Conservation (phyloP, 108 stramenopile species). For the Cyclotella baltica region DNA sequence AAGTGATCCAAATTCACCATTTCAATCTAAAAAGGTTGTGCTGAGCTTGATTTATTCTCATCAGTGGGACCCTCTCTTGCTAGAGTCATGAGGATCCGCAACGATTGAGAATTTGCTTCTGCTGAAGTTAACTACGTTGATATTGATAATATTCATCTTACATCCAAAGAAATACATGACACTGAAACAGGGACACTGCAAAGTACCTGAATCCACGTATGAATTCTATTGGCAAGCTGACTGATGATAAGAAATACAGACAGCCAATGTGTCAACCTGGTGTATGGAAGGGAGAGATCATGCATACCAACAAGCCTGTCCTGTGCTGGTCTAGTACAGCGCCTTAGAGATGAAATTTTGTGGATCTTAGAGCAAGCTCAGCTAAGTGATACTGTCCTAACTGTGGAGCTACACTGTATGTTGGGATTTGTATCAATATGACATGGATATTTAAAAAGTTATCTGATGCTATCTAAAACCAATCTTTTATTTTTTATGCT, state of each 20-base stretch:
- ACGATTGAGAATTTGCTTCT: slow-evolving; percentile 1
- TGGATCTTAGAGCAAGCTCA: not conserved
- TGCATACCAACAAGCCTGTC: too few species aligned
- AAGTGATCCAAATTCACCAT: not conserved
- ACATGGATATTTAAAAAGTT: slow-evolving; percentile 12
- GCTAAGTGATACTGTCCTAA: not conserved
- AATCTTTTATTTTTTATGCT: slow-evolving; percentile 23
- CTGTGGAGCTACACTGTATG: too few species aligned
- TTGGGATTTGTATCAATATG: slow-evolving; percentile 12
- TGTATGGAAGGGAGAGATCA: too few species aligned
- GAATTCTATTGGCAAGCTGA: slow-evolving; percentile 4
- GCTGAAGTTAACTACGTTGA: not conserved
- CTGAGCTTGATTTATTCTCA: not conserved
- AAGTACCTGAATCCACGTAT: too few species aligned
- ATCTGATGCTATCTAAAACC: slow-evolving; percentile 1
- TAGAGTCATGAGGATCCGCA: not conserved
- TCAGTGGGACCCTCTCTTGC: not conserved
- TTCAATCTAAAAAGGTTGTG: not conserved
- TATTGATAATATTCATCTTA: slow-evolving; percentile 10
- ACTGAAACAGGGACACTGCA: too few species aligned
- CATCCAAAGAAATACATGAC: not conserved
- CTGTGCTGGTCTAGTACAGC: too few species aligned
- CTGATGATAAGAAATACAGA: too few species aligned
- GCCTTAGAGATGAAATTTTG: not conserved
- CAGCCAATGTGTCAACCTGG: too few species aligned